A percentile compares a stretch with the other conserved stretches of the same genome.
Conservation (phyloP, 768 basidiomycete genomes). For the Termitomyces sp. region DNA sequence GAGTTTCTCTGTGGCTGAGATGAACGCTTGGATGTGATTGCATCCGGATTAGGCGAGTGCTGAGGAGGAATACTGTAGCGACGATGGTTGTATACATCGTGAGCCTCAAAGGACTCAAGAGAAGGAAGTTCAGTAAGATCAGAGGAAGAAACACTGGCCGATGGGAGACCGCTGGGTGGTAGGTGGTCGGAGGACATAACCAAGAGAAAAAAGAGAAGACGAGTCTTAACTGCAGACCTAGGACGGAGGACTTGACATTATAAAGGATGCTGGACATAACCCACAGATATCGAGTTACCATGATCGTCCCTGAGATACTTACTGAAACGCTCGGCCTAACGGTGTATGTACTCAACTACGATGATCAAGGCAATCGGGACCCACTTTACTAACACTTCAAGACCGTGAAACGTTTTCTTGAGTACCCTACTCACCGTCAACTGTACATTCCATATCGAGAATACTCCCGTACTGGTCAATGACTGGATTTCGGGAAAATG, state of each 20-base stretch:
- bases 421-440: background rate
- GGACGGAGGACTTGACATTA: background rate
- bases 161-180: background rate
- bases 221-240: background rate
- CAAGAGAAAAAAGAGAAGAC: background rate
- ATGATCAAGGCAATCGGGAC: background rate
- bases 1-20: slow-evolving; percentile 8
- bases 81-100: background rate
- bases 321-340: background rate
- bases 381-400: background rate
- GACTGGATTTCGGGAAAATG: background rate
- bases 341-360: background rate
- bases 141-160: slow-evolving; percentile 9
- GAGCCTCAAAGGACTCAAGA: slow-evolving; percentile 8
- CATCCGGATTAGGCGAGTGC: background rate
- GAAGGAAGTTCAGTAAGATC: slow-evolving; percentile 10
- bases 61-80: background rate
- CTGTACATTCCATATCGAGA: background rate
- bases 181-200: slow-evolving; percentile 4
- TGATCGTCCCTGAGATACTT: slow-evolving; percentile 4
- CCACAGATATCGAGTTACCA: slow-evolving; percentile 3
- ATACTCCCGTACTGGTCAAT: background rate
- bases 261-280: background rate
- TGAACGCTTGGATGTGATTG: background rate
- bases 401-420: background rate